These are phyloP conservation scores for Rhododendron ovatum DNA, from an alignment of 148 eudicot species.

Conservation along the genomic window DNA sequence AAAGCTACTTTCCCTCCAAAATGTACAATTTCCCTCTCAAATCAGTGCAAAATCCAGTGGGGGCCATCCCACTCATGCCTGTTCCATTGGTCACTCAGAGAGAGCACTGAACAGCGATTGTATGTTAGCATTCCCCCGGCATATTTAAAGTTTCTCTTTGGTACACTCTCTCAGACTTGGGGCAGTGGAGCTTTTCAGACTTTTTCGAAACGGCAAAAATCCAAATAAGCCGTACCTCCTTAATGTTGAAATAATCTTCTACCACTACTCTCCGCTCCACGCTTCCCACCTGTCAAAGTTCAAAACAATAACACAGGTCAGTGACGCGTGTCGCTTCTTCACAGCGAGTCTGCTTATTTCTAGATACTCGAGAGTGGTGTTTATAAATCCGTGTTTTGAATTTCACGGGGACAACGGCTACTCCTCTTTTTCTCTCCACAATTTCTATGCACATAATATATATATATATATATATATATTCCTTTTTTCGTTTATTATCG, in stretches of 20 bases:
- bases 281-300: not conserved
- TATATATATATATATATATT: too few relatives aligned
- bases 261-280: not conserved
- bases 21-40: not conserved
- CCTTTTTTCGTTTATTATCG: too few relatives aligned
- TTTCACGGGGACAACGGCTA: not conserved
- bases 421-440: not conserved
- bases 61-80: not conserved
- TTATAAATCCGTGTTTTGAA: not conserved
- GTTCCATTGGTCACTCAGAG: not conserved
- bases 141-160: not conserved
- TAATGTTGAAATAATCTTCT: not conserved
- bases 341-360: not conserved
- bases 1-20: not conserved
- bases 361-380: not conserved
- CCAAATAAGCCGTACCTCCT: not conserved
- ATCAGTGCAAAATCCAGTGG: not conserved
- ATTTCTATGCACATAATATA: not conserved
- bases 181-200: not conserved
- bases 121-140: not conserved
- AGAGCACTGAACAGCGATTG: not conserved
- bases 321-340: not conserved
- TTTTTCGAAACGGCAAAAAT: not conserved
- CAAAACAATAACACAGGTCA: not conserved
- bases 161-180: not conserved